These are phyloP conservation scores for Lablab purpureus DNA, from an alignment of 306 rosid genomes.

Conservation along the genomic window DNA sequence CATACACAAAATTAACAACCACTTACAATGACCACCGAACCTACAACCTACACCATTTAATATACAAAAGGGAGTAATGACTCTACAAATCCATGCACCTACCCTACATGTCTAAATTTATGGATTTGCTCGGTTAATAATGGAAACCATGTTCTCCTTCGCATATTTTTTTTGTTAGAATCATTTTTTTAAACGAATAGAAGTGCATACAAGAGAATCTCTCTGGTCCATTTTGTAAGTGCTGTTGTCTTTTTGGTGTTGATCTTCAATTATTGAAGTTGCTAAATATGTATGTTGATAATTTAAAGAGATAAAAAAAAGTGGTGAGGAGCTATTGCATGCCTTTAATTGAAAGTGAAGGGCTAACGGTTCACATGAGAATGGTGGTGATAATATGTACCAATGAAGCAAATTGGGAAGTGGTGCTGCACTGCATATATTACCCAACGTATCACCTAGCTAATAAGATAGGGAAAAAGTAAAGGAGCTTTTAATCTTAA, in stretches of 20 bases:
- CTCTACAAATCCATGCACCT: slow-evolving; percentile 16
- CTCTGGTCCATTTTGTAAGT: slow-evolving; percentile 27
- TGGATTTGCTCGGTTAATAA: slow-evolving; percentile 42
- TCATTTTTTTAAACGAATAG: not conserved
- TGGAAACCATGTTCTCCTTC: slow-evolving; percentile 38
- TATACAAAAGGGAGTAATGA: not conserved
- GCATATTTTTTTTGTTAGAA: slow-evolving; percentile 9
- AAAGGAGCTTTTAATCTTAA: slow-evolving; percentile 38
- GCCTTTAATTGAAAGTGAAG: slow-evolving; percentile 44
- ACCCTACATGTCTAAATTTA: slow-evolving; percentile 27
- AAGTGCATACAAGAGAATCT: slow-evolving; percentile 14
- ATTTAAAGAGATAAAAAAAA: slow-evolving; percentile 17
- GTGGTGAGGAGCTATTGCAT: slow-evolving; percentile 16
- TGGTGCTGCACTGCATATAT: not conserved
- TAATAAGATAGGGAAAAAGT: slow-evolving; percentile 20
- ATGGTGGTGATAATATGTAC: slow-evolving; percentile 23
- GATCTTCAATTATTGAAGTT: slow-evolving; percentile 45
- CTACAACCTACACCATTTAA: slow-evolving; percentile 35
- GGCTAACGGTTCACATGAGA: slow-evolving; percentile 36
- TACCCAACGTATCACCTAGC: slow-evolving; percentile 9
- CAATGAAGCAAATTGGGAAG: slow-evolving; percentile 17
- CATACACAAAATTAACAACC: slow-evolving; percentile 42
- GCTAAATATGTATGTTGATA: slow-evolving; percentile 25
- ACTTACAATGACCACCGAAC: slow-evolving; percentile 46
- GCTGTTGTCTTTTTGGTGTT: slow-evolving; percentile 8